phyloP scores from a whole-genome alignment of 371 early-diverging fungal species.

The Sporodiniella umbellata region DNA sequence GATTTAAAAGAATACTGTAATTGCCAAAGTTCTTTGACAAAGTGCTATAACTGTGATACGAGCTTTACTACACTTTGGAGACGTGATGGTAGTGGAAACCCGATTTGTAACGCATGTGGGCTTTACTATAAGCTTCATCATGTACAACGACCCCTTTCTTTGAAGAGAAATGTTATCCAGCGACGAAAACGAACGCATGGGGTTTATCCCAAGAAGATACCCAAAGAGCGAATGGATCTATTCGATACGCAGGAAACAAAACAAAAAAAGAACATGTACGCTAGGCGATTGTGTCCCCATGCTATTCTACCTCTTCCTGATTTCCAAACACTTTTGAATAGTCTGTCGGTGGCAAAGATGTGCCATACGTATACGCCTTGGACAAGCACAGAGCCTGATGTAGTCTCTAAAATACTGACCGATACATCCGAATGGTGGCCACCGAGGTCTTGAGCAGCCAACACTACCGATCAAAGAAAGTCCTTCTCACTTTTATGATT shows the following conservation, averaged over 20 bases:
- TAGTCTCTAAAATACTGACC: no score
- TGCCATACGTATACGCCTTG: no score
- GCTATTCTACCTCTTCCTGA: no score
- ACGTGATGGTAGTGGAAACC: constrained; percentile 53
- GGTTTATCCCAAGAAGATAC: constrained; percentile 1
- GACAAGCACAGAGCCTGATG: no score
- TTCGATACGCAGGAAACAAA: neutral
- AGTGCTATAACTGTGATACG: constrained; percentile 65
- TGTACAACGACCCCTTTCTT: constrained; percentile 39
- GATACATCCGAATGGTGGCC: no score
- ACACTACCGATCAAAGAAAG: no score
- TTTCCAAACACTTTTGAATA: no score
- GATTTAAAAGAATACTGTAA: constrained; percentile 4
- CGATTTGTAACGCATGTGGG: constrained; percentile 76
- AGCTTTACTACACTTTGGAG: constrained; percentile 77
- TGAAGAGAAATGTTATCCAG: constrained; percentile 44
- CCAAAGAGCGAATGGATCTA: neutral
- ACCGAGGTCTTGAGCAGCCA: no score
- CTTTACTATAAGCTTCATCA: constrained; percentile 68
- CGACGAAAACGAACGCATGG: constrained; percentile 30
- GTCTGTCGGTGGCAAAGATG: no score
- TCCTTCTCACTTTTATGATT: no score
- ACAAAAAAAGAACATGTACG: neutral
- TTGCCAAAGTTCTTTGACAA: constrained; percentile 7
- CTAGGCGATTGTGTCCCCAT: no score